Percentiles rank a stretch among this genome's conserved stretches.
Evolutionary conservation across 2,329 filamentous ascomycete species (phyloP).

Genomic region (Colletotrichum paranaense): DNA sequence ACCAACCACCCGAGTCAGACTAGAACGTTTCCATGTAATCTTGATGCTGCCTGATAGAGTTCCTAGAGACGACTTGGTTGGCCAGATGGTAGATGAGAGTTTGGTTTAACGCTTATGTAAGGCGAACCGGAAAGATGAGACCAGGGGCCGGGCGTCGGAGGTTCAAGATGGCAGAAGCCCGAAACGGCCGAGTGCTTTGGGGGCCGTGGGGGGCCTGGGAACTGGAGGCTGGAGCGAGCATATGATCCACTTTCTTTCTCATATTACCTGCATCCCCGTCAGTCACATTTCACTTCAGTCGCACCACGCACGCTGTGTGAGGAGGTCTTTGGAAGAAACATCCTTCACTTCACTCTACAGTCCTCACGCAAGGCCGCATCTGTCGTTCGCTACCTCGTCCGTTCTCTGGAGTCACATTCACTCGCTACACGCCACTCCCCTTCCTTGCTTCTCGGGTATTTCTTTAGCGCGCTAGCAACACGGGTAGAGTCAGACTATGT

Average conservation of each 20-base stretch:
- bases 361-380: background rate
- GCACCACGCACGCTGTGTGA: background rate
- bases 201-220: too few species aligned
- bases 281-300: background rate
- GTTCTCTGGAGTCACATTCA: background rate
- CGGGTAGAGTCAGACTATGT: background rate
- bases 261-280: background rate
- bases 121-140: background rate
- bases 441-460: background rate
- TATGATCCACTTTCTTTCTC: background rate
- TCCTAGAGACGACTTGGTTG: background rate
- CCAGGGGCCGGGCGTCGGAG: background rate
- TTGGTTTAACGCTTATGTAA: conserved; percentile 3
- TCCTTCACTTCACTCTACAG: background rate
- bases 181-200: conserved; percentile 1
- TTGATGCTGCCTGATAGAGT: background rate
- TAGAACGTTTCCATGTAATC: background rate
- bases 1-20: background rate
- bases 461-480: background rate
- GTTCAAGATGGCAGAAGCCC: background rate
- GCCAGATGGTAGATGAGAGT: background rate
- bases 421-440: background rate
- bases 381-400: background rate
- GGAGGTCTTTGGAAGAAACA: background rate
- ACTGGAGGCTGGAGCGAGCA: background rate